Evolutionary conservation across 768 basidiomycete genomes (phyloP), one percentile per base, ranked within the genome.

Genomic region (Mycena galopus): DNA sequence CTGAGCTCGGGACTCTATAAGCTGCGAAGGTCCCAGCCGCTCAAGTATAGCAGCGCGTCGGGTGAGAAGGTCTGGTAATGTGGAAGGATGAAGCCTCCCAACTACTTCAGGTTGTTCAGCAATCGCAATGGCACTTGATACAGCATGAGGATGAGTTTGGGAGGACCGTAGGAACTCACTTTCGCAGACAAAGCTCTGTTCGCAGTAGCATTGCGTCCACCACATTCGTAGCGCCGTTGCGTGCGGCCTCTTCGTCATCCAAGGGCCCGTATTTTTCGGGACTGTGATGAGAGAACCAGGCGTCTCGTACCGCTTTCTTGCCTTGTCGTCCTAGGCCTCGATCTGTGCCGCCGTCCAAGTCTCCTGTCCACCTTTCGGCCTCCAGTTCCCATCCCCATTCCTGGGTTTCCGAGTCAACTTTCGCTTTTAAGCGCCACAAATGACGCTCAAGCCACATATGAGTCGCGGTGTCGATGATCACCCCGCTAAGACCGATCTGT

Each of bases 261-360:
- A 69, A 4, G 17, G 67, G 58, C 2, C 37, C 67, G n/a, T 68
- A 73, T 30, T 42, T 69, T 32, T 73, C 67, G 29, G 72, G 72
- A 16, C 93, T 93, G 72, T 92, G 84, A 68, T 89, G 86, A 0
- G 89, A 88, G 82, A 92, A 90, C 93, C 93, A 95, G 16, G 93
- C 92, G 33, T 88, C 86, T 37, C 93, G 90, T 0, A 92, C 81
- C 50, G 88, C 86, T 78, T 92, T 90, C 30, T 92, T 83, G 25
- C 86, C 92, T 75, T 82, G 84, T 77, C 88, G 86, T 3, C 92
- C 91, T 11, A 94, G 82, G n/a, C 82, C 88, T 5, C 91, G 86
- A 79, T 94, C 92, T n/a, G 93, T 94, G 57, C 93, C 94, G 7
- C 91, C 91, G 35, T 30, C 83, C 29, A 78, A 62, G 58, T 89